Percentiles rank a stretch among this genome's conserved stretches.
phyloP scores from a whole-genome alignment of 192 early-diverging fungal genomes.

The Endogone sp. region DNA sequence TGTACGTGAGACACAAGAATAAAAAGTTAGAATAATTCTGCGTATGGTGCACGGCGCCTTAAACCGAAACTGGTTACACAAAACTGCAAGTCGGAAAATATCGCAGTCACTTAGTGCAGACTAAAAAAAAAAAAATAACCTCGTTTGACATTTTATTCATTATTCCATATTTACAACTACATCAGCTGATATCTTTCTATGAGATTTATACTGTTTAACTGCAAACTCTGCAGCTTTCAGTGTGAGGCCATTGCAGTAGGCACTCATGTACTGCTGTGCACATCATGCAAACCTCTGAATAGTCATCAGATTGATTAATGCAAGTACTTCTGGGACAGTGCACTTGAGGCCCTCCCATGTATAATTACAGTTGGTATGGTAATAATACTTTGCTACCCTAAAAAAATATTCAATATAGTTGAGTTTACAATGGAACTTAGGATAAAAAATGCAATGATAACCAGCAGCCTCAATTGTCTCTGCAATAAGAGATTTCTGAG shows the following conservation, averaged over 20 bases:
- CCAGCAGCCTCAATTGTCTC: constrained; percentile 1
- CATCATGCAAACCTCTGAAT: background rate
- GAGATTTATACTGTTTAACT: constrained; percentile 13
- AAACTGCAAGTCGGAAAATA: background rate
- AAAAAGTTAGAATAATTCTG: no score
- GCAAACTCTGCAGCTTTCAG: constrained; percentile 11
- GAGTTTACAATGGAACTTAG: constrained; percentile 2
- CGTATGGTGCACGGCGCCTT: background rate
- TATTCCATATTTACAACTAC: constrained; percentile 3
- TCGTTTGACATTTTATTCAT: no score
- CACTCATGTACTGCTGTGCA: constrained; percentile 3
- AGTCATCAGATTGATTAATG: constrained; percentile 3
- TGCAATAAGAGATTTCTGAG: constrained; percentile 6
- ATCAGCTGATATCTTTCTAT: constrained; percentile 8
- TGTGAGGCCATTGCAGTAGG: constrained; percentile 1
- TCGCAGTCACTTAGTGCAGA: background rate
- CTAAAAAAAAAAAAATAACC: no score
- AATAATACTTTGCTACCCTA: constrained; percentile 1
- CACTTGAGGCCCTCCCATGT: constrained; percentile 2
- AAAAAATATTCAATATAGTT: background rate
- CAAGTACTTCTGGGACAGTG: background rate
- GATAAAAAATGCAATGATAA: background rate
- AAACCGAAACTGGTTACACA: background rate
- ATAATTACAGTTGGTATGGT: background rate
- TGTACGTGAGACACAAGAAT: no score